Conservation (phyloP, 768 basidiomycete species). For the Clathrus columnatus region DNA sequence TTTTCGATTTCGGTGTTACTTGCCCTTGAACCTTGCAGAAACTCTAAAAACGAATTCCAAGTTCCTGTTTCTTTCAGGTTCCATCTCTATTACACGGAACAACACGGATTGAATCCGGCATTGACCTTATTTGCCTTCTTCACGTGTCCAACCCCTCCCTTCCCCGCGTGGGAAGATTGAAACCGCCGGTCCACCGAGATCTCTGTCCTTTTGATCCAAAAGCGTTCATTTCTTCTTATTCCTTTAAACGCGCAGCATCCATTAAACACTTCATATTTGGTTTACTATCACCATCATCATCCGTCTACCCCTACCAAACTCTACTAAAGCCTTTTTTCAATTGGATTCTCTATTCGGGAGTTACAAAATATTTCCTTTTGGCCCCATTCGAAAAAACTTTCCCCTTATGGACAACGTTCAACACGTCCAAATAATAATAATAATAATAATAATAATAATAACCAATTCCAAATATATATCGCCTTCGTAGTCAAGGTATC, state of each 20-base stretch:
- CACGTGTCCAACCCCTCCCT: neutral
- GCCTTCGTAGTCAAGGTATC: neutral
- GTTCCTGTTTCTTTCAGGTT: neutral
- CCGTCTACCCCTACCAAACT: neutral
- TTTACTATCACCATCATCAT: neutral
- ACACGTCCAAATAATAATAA: too few relatives aligned
- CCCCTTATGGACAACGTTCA: neutral
- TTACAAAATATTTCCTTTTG: too few relatives aligned
- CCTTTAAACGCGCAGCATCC: too few relatives aligned
- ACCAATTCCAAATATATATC: too few relatives aligned
- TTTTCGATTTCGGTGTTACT: neutral
- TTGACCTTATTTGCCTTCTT: neutral
- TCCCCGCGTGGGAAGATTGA: neutral
- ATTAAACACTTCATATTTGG: too few relatives aligned
- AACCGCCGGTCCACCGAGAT: neutral
- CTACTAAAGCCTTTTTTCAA: too few relatives aligned
- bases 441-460: too few relatives aligned
- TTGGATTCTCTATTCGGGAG: too few relatives aligned
- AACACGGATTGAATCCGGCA: neutral
- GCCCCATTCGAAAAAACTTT: neutral
- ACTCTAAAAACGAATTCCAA: neutral
- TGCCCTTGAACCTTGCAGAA: neutral
- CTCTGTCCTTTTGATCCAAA: too few relatives aligned
- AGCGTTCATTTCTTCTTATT: neutral
- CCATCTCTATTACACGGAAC: neutral